These are phyloP conservation scores for Asclepias syriaca DNA, from an alignment of 257 asterid species.

Conservation along the genomic window DNA sequence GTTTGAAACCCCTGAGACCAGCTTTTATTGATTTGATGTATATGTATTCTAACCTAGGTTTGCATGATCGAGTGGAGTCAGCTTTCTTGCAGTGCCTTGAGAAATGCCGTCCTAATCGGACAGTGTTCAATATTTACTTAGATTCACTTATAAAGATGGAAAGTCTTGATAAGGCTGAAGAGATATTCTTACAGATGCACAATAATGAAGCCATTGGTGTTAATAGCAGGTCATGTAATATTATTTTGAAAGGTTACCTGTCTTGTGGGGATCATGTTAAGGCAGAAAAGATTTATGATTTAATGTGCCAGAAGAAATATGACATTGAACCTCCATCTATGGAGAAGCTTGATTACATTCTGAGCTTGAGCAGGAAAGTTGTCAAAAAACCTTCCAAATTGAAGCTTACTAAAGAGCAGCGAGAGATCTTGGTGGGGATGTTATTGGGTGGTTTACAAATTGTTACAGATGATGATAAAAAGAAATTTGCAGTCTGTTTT, in stretches of 20 bases:
- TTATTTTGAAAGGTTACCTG: conserved; percentile 57
- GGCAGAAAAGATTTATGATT: conserved; percentile 45
- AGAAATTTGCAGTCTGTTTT: conserved; percentile 40
- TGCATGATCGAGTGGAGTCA: conserved; percentile 56
- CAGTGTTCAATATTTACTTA: conserved; percentile 49
- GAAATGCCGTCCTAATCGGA: conserved; percentile 53
- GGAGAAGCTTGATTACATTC: conserved; percentile 51
- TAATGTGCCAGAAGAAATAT: conserved; percentile 68
- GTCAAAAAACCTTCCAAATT: conserved; percentile 31
- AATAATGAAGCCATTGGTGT: conserved; percentile 56
- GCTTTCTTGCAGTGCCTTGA: conserved; percentile 59
- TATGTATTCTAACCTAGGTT: conserved; percentile 41
- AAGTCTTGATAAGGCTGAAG: conserved; percentile 60
- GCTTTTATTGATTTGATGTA: conserved; percentile 63
- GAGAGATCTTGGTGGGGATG: conserved; percentile 74
- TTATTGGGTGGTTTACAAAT: conserved; percentile 67
- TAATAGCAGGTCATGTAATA: conserved; percentile 49
- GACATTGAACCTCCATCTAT: conserved; percentile 52
- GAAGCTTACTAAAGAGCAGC: conserved; percentile 72
- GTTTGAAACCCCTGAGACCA: conserved; percentile 57
- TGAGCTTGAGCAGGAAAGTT: conserved; percentile 37
- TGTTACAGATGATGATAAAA: conserved; percentile 37
- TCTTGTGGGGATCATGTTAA: conserved; percentile 35
- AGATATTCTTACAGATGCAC: conserved; percentile 59
- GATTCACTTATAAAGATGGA: conserved; percentile 59